Conservation (phyloP, 805 yeast genomes). For the Myxozyma melibiosi region DNA sequence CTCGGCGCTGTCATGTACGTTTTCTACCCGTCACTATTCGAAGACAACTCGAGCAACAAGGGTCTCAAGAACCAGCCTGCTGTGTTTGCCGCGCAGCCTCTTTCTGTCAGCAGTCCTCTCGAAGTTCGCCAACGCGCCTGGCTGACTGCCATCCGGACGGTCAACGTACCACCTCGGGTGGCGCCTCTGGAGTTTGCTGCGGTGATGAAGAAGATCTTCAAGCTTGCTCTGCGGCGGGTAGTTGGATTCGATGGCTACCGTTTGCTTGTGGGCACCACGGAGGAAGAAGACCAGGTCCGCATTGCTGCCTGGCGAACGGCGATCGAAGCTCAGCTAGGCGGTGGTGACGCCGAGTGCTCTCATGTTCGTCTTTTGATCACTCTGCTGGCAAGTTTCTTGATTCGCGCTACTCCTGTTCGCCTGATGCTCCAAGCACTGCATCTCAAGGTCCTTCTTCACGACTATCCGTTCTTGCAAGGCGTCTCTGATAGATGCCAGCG, state of each 20-base stretch:
- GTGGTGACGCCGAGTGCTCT: conserved; percentile 42
- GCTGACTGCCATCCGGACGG: conserved; percentile 37
- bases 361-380: conserved; percentile 37
- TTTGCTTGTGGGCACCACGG: conserved; percentile 29
- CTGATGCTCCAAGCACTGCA: conserved; percentile 41
- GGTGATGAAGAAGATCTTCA: conserved; percentile 17
- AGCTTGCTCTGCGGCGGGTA: conserved; percentile 33
- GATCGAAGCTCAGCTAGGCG: conserved; percentile 45
- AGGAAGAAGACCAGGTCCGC: conserved; percentile 23
- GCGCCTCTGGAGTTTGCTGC: conserved; percentile 20
- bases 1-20: conserved; percentile 39
- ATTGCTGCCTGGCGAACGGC: conserved; percentile 36
- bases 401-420: conserved; percentile 36
- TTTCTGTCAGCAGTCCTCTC: conserved; percentile 23
- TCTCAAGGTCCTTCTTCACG: conserved; percentile 36
- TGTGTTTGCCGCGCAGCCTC: conserved; percentile 5
- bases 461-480: conserved; percentile 24
- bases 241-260: conserved; percentile 37
- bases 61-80: conserved; percentile 20
- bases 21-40: conserved; percentile 36
- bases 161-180: conserved; percentile 35
- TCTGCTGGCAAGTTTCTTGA: conserved; percentile 37
- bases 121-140: conserved; percentile 36
- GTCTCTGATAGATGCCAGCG: conserved; percentile 21
- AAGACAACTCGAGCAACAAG: conserved; percentile 2